phyloP scores from a whole-genome alignment of 495 filamentous ascomycete genomes.

The Chaetomium cochliodes region DNA sequence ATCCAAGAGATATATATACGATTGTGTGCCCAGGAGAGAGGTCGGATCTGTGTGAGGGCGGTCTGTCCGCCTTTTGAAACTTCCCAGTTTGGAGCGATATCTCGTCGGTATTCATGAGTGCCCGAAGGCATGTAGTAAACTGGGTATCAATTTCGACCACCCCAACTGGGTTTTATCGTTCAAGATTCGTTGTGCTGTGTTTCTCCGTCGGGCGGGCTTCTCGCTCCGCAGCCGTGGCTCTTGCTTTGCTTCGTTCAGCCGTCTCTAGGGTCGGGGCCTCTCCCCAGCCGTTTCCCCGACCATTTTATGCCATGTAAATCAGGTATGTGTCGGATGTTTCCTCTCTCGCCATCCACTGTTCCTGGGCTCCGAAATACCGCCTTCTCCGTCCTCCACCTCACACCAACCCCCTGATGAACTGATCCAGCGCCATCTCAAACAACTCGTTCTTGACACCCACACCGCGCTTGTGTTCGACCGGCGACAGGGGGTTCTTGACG shows the following conservation, averaged over 20 bases:
- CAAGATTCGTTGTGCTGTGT: background rate
- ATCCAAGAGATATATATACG: no score
- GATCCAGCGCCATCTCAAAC: slow-evolving; percentile 87
- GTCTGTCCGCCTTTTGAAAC: no score
- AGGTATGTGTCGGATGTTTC: background rate
- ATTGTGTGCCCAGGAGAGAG: no score
- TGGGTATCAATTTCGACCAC: background rate
- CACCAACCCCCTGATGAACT: slow-evolving; percentile 64
- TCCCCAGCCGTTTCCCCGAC: no score
- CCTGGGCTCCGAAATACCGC: background rate
- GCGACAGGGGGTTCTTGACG: slow-evolving; percentile 90
- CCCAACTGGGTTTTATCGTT: background rate
- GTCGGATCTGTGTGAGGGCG: no score
- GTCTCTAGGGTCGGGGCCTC: background rate
- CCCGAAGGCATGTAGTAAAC: background rate
- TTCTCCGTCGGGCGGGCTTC: background rate
- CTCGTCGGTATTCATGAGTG: background rate
- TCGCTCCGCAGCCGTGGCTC: background rate
- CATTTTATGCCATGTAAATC: no score
- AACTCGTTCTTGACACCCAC: slow-evolving; percentile 90
- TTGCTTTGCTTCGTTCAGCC: background rate
- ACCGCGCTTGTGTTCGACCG: slow-evolving; percentile 83
- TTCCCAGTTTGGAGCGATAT: no score
- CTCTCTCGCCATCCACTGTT: background rate
- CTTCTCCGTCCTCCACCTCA: slow-evolving; percentile 30